These are phyloP conservation scores for Entamoeba dispar DNA, from an alignment of 208 protist species.

Conservation along the genomic window DNA sequence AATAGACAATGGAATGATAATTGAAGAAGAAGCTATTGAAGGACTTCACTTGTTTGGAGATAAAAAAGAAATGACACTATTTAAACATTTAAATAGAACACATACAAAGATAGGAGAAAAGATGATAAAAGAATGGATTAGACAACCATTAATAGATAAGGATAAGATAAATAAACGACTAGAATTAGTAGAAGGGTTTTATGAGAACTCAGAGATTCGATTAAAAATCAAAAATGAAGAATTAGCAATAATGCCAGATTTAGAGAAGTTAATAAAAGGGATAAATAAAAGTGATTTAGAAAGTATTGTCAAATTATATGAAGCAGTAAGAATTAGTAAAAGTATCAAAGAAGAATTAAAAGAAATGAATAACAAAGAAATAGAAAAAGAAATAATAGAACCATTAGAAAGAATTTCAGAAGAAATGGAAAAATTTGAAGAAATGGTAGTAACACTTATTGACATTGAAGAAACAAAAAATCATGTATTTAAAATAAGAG, in stretches of 20 bases:
- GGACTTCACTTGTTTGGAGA: not conserved
- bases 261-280: not conserved
- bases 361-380: not conserved
- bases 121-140: not conserved
- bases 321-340: not conserved
- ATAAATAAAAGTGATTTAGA: not conserved
- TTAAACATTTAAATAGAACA: not conserved
- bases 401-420: not conserved
- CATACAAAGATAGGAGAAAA: not conserved
- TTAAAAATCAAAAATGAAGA: not conserved
- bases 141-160: not conserved
- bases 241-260: not conserved
- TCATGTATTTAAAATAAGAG: not conserved
- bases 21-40: not conserved
- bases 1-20: not conserved
- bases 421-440: not conserved
- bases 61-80: not conserved
- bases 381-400: not conserved
- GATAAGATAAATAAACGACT: not conserved
- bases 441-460: not conserved
- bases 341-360: not conserved
- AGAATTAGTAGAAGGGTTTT: not conserved
- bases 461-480: not conserved
- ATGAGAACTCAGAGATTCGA: not conserved
- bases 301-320: not conserved